Base-by-base conservation (phyloP, 1,284 basidiomycete species). In the Calocybe gambosa region DNA sequence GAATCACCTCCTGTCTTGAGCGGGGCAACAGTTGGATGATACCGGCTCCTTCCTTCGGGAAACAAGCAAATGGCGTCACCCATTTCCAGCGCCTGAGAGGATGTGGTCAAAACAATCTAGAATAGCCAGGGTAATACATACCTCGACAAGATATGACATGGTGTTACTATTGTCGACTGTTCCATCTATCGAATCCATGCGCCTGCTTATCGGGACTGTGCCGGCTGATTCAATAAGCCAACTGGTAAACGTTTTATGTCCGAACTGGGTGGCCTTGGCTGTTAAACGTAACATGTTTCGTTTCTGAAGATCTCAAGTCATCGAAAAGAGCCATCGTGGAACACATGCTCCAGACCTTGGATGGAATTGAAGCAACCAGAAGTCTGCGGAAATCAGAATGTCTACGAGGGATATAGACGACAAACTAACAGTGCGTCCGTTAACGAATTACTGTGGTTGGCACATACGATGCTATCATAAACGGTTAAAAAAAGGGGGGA, bases 141-240 rank as follows among this genome's bases (percentile, higher is more conserved):
- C 85, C 69, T 84, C 69, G 60, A 83, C 76, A 12, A 93, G 72
- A 40, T 75, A 74, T 31, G 68, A 66, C 80, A 93, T 85, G 10
- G 74, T 77, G 1, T 75, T 67, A 0, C 73, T 69, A 59, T 93
- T 93, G 62, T 93, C 82, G 1, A 71, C 71, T 20, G 58, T 62
- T 29, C 62, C 72, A 45, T 80, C 71, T 0, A 60, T 55, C 53
- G 70, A 77, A 58, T 93, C 89, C 54, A 85, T 88, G 36, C 78
- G 73, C 45, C 90, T 72, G 59, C 84, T 79, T 38, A 93, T 77
- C 0, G 89, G 90, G 0, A 93, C 74, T 1, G 90, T 89, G 12
- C 89, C 89, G 2, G 86, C 85, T 20, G 82, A 82, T 60, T 92
- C 89, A 44, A 93, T 89, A 15, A 93, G 73, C 89, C 90, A 91